These are phyloP conservation scores for Tanozyma kutaoensis DNA, from an alignment of 805 yeast genomes.

Conservation along the genomic window DNA sequence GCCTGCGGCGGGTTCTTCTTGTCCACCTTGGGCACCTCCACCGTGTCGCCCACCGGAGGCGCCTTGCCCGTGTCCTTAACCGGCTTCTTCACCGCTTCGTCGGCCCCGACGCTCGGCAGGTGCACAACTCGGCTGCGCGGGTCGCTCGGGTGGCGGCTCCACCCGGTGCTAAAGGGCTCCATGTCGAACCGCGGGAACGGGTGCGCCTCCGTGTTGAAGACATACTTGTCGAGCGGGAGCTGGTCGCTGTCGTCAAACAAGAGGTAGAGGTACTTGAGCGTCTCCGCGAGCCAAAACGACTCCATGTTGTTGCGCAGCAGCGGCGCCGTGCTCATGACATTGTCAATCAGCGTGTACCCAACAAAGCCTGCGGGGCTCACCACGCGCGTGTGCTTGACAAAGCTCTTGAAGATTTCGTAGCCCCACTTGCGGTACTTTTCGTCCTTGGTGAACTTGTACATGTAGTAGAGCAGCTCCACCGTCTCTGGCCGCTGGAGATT, in stretches of 20 bases:
- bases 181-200: constrained; percentile 67
- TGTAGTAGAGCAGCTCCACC: constrained; percentile 72
- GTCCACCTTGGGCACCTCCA: constrained; percentile 6
- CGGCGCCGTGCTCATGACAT: constrained; percentile 49
- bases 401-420: constrained; percentile 67
- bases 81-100: too few relatives aligned
- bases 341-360: constrained; percentile 51
- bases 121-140: too few relatives aligned
- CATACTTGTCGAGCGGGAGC: constrained; percentile 53
- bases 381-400: constrained; percentile 45
- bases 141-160: constrained; percentile 15
- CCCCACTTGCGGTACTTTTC: constrained; percentile 82
- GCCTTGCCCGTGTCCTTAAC: too few relatives aligned
- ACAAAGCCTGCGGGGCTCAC: constrained; percentile 25
- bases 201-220: constrained; percentile 90
- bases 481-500: constrained; percentile 91
- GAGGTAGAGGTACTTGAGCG: constrained; percentile 67
- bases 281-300: constrained; percentile 90
- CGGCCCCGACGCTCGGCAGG: too few relatives aligned
- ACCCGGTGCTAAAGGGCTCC: constrained; percentile 47
- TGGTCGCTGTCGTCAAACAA: constrained; percentile 41
- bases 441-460: constrained; percentile 72
- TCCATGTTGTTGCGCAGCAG: constrained; percentile 61
- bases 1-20: constrained; percentile 24
- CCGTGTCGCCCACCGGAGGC: too few relatives aligned